Percentiles rank a stretch among this genome's conserved stretches.
phyloP scores from a whole-genome alignment of 1,139 yeast species.

The Yamadazyma sp. region DNA sequence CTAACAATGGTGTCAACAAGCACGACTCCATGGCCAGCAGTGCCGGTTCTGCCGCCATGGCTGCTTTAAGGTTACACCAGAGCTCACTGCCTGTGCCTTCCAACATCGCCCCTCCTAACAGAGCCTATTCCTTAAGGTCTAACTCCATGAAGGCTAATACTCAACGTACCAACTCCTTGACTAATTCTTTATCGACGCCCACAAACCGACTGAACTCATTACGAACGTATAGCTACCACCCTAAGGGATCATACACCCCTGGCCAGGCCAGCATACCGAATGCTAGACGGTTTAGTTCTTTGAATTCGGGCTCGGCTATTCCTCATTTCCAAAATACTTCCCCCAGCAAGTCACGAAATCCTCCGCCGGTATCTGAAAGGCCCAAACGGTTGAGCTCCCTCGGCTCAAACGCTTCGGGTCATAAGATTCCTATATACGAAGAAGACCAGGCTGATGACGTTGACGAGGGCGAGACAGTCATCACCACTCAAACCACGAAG shows the following conservation, averaged over 20 bases:
- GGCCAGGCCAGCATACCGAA: slow-evolving; percentile 24
- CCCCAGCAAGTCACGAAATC: not conserved
- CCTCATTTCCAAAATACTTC: slow-evolving; percentile 5
- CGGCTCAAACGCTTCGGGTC: slow-evolving; percentile 10
- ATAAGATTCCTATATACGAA: slow-evolving; percentile 7
- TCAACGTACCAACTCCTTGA: slow-evolving; percentile 8
- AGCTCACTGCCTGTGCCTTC: slow-evolving; percentile 14
- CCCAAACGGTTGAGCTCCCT: slow-evolving; percentile 10
- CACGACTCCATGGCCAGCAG: slow-evolving; percentile 17
- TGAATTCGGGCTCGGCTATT: slow-evolving; percentile 10
- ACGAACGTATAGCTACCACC: slow-evolving; percentile 39
- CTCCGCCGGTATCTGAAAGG: not conserved
- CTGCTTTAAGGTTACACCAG: slow-evolving; percentile 40
- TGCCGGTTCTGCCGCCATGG: slow-evolving; percentile 50
- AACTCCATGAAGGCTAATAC: slow-evolving; percentile 2
- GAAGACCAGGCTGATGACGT: slow-evolving; percentile 12
- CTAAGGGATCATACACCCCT: slow-evolving; percentile 40
- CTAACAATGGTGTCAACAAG: slow-evolving; percentile 19
- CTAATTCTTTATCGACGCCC: slow-evolving; percentile 17
- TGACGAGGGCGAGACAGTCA: slow-evolving; percentile 25
- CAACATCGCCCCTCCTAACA: slow-evolving; percentile 18
- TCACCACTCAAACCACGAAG: slow-evolving; percentile 46
- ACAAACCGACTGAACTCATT: slow-evolving; percentile 30
- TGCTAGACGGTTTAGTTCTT: slow-evolving; percentile 22
- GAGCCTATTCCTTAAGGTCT: slow-evolving; percentile 12